phyloP scores from a whole-genome alignment of 208 protist species.

The Tritrichomonas foetus region DNA sequence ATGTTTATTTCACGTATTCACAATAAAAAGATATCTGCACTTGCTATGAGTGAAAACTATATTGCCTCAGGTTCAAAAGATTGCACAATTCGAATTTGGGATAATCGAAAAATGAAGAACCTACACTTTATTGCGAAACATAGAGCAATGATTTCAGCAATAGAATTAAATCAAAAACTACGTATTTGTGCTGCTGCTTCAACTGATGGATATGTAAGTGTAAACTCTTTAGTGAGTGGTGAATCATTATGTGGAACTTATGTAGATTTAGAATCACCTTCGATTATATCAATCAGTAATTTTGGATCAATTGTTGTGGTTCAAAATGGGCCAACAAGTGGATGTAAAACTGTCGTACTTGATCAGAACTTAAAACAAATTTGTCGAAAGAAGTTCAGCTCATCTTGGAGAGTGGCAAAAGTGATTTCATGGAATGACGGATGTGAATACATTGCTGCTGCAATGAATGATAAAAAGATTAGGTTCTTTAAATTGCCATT shows the following conservation, averaged over 20 bases:
- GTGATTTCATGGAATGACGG: not conserved
- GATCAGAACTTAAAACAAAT: not conserved
- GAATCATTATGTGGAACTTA: not conserved
- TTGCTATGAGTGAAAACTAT: not conserved
- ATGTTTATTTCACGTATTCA: not conserved
- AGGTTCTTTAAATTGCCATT: not conserved
- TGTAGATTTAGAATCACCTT: not conserved
- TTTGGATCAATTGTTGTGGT: not conserved
- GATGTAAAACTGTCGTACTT: not conserved
- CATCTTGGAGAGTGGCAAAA: not conserved
- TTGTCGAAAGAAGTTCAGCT: not conserved
- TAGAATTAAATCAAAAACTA: not conserved
- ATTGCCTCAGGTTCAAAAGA: not conserved
- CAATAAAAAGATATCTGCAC: not conserved
- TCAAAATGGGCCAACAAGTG: not conserved
- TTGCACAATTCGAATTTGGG: not conserved
- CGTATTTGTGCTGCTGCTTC: not conserved
- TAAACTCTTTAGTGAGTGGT: not conserved
- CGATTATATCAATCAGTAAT: not conserved
- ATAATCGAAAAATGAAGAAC: not conserved
- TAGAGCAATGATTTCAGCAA: not conserved
- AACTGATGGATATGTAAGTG: not conserved
- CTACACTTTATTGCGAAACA: not conserved
- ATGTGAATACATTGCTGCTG: not conserved
- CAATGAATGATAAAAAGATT: not conserved